A percentile compares a stretch with the other conserved stretches of the same genome.
These are phyloP conservation scores for Euphrasia arctica DNA, from an alignment of 305 asterid genomes.

Conservation along the genomic window DNA sequence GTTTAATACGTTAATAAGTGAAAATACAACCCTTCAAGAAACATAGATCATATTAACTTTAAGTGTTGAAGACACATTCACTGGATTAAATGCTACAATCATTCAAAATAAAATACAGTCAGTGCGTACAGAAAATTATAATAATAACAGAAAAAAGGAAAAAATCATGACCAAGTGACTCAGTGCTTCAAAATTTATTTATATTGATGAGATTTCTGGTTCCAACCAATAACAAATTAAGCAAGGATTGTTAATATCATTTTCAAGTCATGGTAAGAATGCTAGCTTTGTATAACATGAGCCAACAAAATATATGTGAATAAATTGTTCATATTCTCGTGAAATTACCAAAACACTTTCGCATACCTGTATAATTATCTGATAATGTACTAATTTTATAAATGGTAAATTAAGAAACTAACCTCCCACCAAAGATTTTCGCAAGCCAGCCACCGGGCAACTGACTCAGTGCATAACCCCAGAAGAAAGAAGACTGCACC, in stretches of 20 bases:
- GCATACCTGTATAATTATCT: not conserved
- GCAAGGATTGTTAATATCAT: not conserved
- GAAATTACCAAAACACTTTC: slow-evolving; percentile 19
- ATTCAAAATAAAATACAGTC: slow-evolving; percentile 1
- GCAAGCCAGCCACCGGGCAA: slow-evolving; percentile 99
- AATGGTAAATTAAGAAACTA: slow-evolving; percentile 34
- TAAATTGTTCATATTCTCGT: slow-evolving; percentile 7
- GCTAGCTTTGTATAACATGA: not conserved
- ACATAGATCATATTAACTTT: slow-evolving; percentile 13
- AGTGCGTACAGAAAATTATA: not conserved
- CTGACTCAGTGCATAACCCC: slow-evolving; percentile 99
- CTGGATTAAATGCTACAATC: slow-evolving; percentile 5
- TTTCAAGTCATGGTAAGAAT: slow-evolving; percentile 9
- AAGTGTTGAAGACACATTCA: slow-evolving; percentile 10
- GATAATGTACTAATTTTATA: slow-evolving; percentile 4
- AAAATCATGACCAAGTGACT: slow-evolving; percentile 1
- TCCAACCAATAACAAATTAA: not conserved
- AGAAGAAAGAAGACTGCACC: slow-evolving; percentile 98
- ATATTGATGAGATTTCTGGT: slow-evolving; percentile 12
- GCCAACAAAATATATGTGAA: not conserved
- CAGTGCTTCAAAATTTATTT: not conserved
- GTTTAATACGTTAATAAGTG: slow-evolving; percentile 8
- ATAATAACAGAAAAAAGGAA: not conserved
- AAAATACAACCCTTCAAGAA: slow-evolving; percentile 16
- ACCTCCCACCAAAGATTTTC: slow-evolving; percentile 95